A percentile compares a stretch with the other conserved stretches of the same genome.
These are phyloP conservation scores for Rubia yunnanensis DNA, from an alignment of 257 asterid genomes.

Conservation along the genomic window DNA sequence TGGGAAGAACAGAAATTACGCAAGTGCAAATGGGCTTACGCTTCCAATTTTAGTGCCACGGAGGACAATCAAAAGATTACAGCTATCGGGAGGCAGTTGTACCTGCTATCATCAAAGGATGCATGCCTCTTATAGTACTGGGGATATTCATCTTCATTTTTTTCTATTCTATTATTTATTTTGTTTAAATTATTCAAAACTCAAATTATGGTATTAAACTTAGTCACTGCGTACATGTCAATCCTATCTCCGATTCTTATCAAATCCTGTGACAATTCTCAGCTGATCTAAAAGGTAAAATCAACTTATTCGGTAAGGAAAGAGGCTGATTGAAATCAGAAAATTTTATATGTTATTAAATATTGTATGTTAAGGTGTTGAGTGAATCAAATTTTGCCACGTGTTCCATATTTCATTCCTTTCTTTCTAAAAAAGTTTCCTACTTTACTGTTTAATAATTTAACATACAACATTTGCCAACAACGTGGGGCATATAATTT, in stretches of 20 bases:
- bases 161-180: background rate
- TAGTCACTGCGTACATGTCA: background rate
- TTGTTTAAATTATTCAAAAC: background rate
- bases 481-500: too few relatives aligned
- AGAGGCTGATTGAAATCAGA: background rate
- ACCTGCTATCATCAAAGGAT: too few relatives aligned
- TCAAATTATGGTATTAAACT: too few relatives aligned
- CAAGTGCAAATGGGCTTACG: background rate
- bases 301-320: background rate
- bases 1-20: background rate
- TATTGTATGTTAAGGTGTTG: too few relatives aligned
- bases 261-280: too few relatives aligned
- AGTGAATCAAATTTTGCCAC: too few relatives aligned
- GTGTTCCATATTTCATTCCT: too few relatives aligned
- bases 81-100: too few relatives aligned
- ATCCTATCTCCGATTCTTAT: background rate
- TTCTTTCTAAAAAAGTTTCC: too few relatives aligned
- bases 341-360: too few relatives aligned
- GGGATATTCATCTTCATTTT: background rate
- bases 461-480: too few relatives aligned
- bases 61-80: background rate
- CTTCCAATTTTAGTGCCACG: background rate
- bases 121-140: slow-evolving; percentile 1
- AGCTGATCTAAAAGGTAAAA: background rate
- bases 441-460: too few relatives aligned